Evolutionary conservation across 2,329 filamentous ascomycete species (phyloP), one percentile per base, ranked within the genome.

Genomic region (Ceratocystis cubensis): DNA sequence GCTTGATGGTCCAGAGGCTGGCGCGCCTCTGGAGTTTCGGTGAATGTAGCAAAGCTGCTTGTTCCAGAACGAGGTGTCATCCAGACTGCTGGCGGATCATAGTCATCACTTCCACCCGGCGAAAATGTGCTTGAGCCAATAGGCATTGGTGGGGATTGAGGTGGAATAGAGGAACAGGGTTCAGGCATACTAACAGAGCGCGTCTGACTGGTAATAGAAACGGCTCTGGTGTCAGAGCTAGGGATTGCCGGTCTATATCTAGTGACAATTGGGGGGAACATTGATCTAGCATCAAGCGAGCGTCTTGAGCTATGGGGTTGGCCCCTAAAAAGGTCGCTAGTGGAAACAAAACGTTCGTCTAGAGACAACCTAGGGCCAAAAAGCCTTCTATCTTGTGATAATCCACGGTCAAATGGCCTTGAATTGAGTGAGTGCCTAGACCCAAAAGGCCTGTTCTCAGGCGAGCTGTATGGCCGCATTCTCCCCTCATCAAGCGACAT

Each of bases 41-140:
- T 22, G 30, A 30, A 64, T 20, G 45, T 28, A 17, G 25, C 30
- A 33, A 64, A 37, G 28, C 62, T 48, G 41, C 25, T 65, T 13
- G 53, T 41, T 15, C 28, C 61, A 59, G 64, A 30, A 17, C 61
- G 61, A 33, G 62, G 62, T 6, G 65, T 33, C 50, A 67, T 64
- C 65, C 65, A 67, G 28, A 64, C 53, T 30, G 65, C 65, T 22
- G 66, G 66, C 5, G 66, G 66, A 25, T 67, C 66, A 62, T 67
- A 67, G 25, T 67, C 65, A 41, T 67, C 66, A 20, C 41, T 30
- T 15, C 46, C 44, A 45, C 66, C 66, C 8, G 66, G 66, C 6
- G 66, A 67, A 44, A 67, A 67, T 17, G 66, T 67, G 63, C 63
- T 65, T 45, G 63, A 65, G 37, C 64, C 64, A 22, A 45, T 28